Base-by-base conservation (phyloP, 495 filamentous ascomycete species). In the Podospora conica region DNA sequence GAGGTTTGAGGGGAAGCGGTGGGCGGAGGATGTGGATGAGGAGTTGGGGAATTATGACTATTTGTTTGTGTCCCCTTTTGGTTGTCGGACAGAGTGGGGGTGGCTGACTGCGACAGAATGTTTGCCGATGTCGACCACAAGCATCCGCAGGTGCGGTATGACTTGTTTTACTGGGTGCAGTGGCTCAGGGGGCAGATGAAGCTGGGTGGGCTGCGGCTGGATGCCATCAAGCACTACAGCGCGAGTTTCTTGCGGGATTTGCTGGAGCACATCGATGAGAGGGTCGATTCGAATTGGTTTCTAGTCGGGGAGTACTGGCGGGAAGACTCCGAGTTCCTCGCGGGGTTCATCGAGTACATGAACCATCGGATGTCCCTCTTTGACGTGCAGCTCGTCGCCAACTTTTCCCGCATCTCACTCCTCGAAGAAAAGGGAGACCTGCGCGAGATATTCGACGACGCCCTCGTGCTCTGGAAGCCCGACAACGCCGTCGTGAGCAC, bases 31-130 rank as follows among this genome's bases (percentile, higher is more conserved):
- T 69, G 90, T 92, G 11, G 86, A 85, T 70, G 75, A 78, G 24
- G 86, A 90, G 74, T 81, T 88, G 66, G 90, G 90, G 9, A 92
- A 92, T 68, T 90, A 88, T 60, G 90, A 91, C 71, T 91, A 87
- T 67, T 54, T 76, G 69, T 69, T 20, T 29, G 61, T 57, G 0
- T 6, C 18, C 40, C 40, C 10, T 31, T 1, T 22, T 22, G 2
- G 23, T 15, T 15, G 1, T 7, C 5, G 31, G 24, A 3, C 10
- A 15, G 40, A 24, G n/a, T 3, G 18, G 25, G 40, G 28, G n/a
- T 24, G 0, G 61, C 61, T 64, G 27, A 64, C 53, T 7, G 25
- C n/a, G 12, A 5, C 53, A 81, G 91, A 27, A 86, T 88, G 84
- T 87, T 85, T 73, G 82, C 88, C 4, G 85, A 92, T 71, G 61